Percentiles rank a stretch among this genome's conserved stretches.
Conservation (phyloP, 2,329 filamentous ascomycete species). For the Escovopsis sp. region DNA sequence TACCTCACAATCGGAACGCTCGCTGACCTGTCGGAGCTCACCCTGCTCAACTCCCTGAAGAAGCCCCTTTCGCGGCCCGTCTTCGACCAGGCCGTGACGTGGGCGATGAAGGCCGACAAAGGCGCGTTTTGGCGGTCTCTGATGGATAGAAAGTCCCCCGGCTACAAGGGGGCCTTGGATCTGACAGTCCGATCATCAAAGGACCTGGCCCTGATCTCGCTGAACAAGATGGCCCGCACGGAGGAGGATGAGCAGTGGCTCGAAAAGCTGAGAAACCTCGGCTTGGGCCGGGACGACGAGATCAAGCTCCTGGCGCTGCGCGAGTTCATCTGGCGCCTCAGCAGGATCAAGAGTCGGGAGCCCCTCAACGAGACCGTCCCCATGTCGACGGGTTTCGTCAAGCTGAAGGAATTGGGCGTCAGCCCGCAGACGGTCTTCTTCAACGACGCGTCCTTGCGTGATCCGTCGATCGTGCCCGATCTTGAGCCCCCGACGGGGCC, state of each 20-base stretch:
- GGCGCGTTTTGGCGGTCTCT: constrained; percentile 79
- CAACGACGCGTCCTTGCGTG: constrained; percentile 52
- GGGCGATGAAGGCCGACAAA: constrained; percentile 69
- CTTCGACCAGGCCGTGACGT: constrained; percentile 72
- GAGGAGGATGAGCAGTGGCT: constrained; percentile 94
- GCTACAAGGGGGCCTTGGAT: constrained; percentile 48
- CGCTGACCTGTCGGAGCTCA: constrained; percentile 52
- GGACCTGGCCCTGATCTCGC: constrained; percentile 39
- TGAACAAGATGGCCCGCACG: constrained; percentile 56
- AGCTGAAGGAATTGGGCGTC: constrained; percentile 60
- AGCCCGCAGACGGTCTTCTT: constrained; percentile 86
- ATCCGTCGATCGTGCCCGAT: constrained; percentile 19
- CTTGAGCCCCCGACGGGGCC: constrained; percentile 25
- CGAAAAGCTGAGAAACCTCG: constrained; percentile 67
- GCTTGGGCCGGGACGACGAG: constrained; percentile 71
- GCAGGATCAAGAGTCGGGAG: constrained; percentile 52
- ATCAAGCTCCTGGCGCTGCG: constrained; percentile 72
- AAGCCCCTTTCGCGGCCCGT: constrained; percentile 64
- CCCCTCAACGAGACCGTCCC: constrained; percentile 20
- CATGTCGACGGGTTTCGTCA: constrained; percentile 36
- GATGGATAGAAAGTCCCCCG: constrained; percentile 44
- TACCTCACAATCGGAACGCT: constrained; percentile 65
- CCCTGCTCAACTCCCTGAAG: constrained; percentile 69
- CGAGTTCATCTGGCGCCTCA: constrained; percentile 84
- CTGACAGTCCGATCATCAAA: constrained; percentile 39